phyloP scores from a whole-genome alignment of 352 stramenopile genomes.

The Phytopythium sindhum region DNA sequence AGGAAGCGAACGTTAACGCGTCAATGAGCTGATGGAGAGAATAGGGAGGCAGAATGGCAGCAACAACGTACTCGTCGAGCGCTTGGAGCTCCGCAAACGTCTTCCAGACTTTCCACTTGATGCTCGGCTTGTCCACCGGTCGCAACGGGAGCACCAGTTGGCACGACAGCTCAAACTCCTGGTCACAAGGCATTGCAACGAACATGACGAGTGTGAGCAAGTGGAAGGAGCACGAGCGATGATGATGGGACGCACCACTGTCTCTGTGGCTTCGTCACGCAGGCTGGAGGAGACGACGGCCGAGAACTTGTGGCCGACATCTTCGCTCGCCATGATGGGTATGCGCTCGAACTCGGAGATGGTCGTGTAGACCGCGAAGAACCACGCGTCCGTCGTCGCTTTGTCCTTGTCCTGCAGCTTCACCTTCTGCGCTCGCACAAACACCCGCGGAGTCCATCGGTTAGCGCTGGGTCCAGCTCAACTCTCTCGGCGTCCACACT shows the following conservation, averaged over 20 bases:
- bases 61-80: constrained; percentile 59
- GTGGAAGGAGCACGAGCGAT: background rate
- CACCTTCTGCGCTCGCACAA: constrained; percentile 40
- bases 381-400: constrained; percentile 74
- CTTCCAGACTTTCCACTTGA: constrained; percentile 80
- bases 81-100: constrained; percentile 57
- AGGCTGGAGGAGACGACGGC: constrained; percentile 49
- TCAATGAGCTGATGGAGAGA: background rate
- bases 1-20: background rate
- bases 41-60: background rate
- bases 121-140: constrained; percentile 58
- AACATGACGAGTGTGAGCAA: background rate
- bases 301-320: constrained; percentile 46
- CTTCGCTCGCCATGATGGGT: constrained; percentile 33
- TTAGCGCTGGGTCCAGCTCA: background rate
- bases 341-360: constrained; percentile 63
- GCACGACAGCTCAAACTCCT: constrained; percentile 76
- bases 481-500: background rate
- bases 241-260: constrained; percentile 27
- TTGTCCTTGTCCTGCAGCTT: constrained; percentile 80
- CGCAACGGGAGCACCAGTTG: constrained; percentile 53
- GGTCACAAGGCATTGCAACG: background rate
- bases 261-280: constrained; percentile 57
- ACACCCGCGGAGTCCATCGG: background rate
- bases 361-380: constrained; percentile 68